phyloP scores from a whole-genome alignment of 495 filamentous ascomycete genomes.

The Podospora sp. region DNA sequence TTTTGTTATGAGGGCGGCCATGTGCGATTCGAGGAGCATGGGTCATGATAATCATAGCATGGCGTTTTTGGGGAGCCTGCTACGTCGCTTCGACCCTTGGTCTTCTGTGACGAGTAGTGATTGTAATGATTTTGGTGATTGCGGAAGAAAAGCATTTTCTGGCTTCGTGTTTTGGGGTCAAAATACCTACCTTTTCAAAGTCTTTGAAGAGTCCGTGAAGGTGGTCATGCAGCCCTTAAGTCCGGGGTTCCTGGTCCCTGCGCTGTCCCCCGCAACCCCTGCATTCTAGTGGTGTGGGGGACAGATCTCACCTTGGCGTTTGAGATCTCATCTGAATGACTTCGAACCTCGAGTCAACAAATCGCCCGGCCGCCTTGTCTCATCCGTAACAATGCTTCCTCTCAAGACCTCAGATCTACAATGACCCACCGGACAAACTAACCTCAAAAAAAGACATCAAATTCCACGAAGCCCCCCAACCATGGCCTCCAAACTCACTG shows the following conservation, averaged over 20 bases:
- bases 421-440: not conserved
- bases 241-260: not conserved
- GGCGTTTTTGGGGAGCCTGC: constrained; percentile 19
- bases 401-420: not conserved
- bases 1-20: not conserved
- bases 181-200: not conserved
- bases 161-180: not conserved
- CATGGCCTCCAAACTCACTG: not conserved
- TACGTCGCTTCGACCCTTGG: not conserved
- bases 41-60: constrained; percentile 21
- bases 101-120: not conserved
- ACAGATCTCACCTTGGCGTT: constrained; percentile 14
- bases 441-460: not conserved
- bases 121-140: not conserved
- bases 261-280: constrained; percentile 11
- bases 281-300: constrained; percentile 17
- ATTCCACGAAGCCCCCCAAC: not conserved
- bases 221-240: not conserved
- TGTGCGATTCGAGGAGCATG: not conserved
- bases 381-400: not conserved
- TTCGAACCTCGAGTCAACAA: not conserved
- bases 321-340: constrained; percentile 10
- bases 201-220: not conserved
- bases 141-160: not conserved
- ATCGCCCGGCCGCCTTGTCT: not conserved